Conservation (phyloP, 2,329 filamentous ascomycete genomes). For the Botrytis porri region DNA sequence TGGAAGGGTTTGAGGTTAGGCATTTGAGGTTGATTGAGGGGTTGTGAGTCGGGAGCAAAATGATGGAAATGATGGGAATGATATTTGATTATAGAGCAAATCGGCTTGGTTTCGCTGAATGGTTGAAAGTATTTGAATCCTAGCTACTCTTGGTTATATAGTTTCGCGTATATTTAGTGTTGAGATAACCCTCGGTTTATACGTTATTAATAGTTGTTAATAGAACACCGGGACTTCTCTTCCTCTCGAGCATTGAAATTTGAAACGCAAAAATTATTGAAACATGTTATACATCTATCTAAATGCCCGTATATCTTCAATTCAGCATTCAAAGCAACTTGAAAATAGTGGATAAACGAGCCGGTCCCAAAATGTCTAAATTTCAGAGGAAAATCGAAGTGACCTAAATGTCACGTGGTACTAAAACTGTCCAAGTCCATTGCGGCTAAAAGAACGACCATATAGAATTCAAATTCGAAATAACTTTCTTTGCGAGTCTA, state of each 20-base stretch:
- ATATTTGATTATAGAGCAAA: background rate
- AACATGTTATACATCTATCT: background rate
- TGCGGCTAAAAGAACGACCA: background rate
- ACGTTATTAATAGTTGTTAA: background rate
- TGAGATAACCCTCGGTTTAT: background rate
- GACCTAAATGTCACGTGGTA: background rate
- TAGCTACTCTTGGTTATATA: background rate
- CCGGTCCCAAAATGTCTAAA: background rate
- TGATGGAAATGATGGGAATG: background rate
- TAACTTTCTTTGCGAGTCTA: background rate
- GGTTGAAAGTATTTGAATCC: background rate
- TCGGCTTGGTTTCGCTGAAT: background rate
- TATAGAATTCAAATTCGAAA: background rate
- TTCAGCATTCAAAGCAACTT: background rate
- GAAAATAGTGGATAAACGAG: background rate
- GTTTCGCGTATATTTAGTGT: background rate
- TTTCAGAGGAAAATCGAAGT: background rate
- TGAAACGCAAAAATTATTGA: background rate
- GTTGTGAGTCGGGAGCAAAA: background rate
- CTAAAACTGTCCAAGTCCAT: background rate
- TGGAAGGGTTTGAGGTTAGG: slow-evolving; percentile 24
- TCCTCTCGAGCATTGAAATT: background rate
- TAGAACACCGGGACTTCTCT: background rate
- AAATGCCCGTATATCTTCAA: background rate
- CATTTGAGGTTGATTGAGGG: slow-evolving; percentile 22